Evolutionary conservation across 2,329 filamentous ascomycete species (phyloP).

Genomic region (Fusarium dimerum): DNA sequence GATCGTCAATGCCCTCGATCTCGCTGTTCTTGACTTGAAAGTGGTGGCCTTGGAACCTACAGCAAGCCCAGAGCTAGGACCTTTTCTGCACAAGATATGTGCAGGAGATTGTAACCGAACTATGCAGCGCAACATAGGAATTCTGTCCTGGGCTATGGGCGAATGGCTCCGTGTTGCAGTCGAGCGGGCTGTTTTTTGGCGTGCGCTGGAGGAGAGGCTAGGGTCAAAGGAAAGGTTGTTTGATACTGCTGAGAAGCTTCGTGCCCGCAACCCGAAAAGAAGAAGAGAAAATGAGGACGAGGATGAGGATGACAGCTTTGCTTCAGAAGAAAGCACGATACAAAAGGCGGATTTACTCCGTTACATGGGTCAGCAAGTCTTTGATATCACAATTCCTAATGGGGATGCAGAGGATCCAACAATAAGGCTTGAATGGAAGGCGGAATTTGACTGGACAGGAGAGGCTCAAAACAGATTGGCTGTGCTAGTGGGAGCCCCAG

Average conservation of each 20-base stretch:
- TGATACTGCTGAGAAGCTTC: conserved; percentile 23
- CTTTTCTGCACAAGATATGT: conserved; percentile 50
- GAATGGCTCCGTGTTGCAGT: conserved; percentile 66
- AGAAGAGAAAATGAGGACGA: conserved; percentile 21
- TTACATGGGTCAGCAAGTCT: conserved; percentile 53
- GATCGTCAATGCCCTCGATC: conserved; percentile 54
- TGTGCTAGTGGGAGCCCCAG: conserved; percentile 57
- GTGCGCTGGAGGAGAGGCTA: conserved; percentile 51
- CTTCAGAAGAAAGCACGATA: conserved; percentile 4
- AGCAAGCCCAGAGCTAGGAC: conserved; percentile 58
- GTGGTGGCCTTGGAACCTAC: conserved; percentile 58
- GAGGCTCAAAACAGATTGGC: conserved; percentile 63
- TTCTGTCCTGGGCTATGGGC: conserved; percentile 66
- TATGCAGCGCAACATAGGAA: conserved; percentile 57
- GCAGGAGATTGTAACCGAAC: conserved; percentile 42
- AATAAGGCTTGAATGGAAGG: conserved; percentile 61
- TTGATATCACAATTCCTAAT: conserved; percentile 45
- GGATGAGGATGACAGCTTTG: conserved; percentile 21
- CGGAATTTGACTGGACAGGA: conserved; percentile 72
- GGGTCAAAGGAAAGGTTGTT: conserved; percentile 32
- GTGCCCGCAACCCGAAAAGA: conserved; percentile 25
- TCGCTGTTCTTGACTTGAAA: conserved; percentile 52
- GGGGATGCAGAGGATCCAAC: conserved; percentile 37
- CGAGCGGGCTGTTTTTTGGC: conserved; percentile 65
- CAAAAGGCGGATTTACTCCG: conserved; percentile 49